A percentile compares a stretch with the other conserved stretches of the same genome.
Conservation (phyloP, 306 rosid genomes). For the Rosa persica region DNA sequence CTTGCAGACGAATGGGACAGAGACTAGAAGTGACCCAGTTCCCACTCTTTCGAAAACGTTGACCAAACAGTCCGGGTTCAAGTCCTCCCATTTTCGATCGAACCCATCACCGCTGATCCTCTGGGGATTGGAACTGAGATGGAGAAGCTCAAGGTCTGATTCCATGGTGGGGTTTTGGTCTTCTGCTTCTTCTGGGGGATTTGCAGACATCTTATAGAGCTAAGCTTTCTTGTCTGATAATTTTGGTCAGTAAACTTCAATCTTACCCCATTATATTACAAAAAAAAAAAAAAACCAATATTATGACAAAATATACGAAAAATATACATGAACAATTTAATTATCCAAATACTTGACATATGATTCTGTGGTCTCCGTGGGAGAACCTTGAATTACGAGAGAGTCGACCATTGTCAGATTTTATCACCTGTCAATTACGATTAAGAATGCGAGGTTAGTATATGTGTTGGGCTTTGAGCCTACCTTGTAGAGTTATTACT, state of each 20-base stretch:
- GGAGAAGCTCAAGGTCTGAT: not conserved
- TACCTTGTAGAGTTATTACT: too few relatives aligned
- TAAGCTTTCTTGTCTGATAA: not conserved
- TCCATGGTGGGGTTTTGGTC: not conserved
- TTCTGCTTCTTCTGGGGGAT: not conserved
- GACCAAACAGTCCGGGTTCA: constrained; percentile 1
- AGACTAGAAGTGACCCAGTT: not conserved
- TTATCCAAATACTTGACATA: too few relatives aligned
- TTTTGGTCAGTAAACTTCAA: not conserved
- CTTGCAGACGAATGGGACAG: constrained; percentile 19
- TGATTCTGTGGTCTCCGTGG: too few relatives aligned
- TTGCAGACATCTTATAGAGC: not conserved
- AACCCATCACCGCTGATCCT: too few relatives aligned
- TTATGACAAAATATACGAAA: too few relatives aligned
- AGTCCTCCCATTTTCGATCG: constrained; percentile 3
- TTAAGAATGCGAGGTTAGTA: too few relatives aligned
- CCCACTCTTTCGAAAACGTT: constrained; percentile 9
- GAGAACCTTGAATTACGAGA: too few relatives aligned
- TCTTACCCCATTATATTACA: not conserved
- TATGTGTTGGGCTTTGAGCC: too few relatives aligned
- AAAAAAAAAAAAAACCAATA: too few relatives aligned
- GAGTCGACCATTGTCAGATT: too few relatives aligned
- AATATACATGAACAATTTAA: too few relatives aligned
- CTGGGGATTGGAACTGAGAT: not conserved
- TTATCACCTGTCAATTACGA: too few relatives aligned